phyloP scores from a whole-genome alignment of 1,284 basidiomycete genomes.

The Cryptococcus maquisensis region DNA sequence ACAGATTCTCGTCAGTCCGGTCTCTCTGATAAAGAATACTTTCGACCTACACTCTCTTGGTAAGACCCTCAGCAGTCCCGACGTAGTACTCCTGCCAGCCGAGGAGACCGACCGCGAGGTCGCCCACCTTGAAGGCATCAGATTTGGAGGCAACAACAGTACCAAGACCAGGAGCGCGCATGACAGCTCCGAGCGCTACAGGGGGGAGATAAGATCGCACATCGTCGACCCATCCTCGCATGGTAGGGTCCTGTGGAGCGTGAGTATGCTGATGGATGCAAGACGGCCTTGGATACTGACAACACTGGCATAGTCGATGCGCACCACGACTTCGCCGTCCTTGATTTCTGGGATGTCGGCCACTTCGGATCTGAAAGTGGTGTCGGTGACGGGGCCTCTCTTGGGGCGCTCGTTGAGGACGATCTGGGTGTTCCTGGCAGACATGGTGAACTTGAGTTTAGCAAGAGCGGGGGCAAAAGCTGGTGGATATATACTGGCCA shows the following conservation, averaged over 20 bases:
- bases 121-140: constrained; percentile 58
- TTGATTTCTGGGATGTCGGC: constrained; percentile 57
- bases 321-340: constrained; percentile 62
- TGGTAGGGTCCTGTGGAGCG: constrained; percentile 62
- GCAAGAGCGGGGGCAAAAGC: no score
- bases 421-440: constrained; percentile 56
- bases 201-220: constrained; percentile 55
- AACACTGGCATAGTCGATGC: constrained; percentile 68
- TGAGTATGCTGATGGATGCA: neutral
- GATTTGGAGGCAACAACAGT: constrained; percentile 60
- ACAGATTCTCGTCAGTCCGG: neutral
- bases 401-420: constrained; percentile 68
- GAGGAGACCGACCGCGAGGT: constrained; percentile 55
- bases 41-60: constrained; percentile 55
- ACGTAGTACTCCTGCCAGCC: constrained; percentile 77
- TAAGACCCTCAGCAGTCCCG: constrained; percentile 56
- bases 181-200: constrained; percentile 73
- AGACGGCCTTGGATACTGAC: constrained; percentile 20
- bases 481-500: neutral
- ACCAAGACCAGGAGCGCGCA: constrained; percentile 71
- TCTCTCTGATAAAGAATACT: neutral
- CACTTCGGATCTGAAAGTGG: constrained; percentile 60
- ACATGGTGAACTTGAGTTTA: neutral
- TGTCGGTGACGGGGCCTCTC: constrained; percentile 59
- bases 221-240: constrained; percentile 77